Percentiles rank a stretch among this genome's conserved stretches.
Evolutionary conservation across 1,139 yeast genomes (phyloP).

Genomic region (Lodderomyces parapsilosis): DNA sequence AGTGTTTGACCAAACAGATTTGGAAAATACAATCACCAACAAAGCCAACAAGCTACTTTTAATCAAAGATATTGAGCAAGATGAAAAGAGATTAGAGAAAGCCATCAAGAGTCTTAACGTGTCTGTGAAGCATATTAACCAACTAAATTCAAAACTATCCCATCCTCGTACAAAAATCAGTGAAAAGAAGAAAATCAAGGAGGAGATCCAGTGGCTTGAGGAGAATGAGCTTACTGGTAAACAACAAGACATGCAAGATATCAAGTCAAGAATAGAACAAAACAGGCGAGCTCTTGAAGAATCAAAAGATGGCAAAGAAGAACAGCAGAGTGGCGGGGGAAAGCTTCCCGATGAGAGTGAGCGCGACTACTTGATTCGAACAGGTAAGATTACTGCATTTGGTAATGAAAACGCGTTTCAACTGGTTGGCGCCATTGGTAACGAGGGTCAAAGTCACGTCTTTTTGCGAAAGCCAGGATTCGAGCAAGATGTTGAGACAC

Average conservation of each 20-base stretch:
- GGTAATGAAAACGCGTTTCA: conserved; percentile 65
- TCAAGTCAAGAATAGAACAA: conserved; percentile 50
- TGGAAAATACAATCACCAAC: conserved; percentile 69
- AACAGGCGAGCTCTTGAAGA: conserved; percentile 17
- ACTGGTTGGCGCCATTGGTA: conserved; percentile 17
- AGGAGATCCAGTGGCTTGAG: conserved; percentile 55
- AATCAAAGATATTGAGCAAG: conserved; percentile 68
- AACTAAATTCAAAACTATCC: conserved; percentile 48
- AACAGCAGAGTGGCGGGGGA: conserved; percentile 20
- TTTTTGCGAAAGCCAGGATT: conserved; percentile 41
- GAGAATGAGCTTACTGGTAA: conserved; percentile 53
- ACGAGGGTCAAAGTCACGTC: conserved; percentile 27
- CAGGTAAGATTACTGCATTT: conserved; percentile 94
- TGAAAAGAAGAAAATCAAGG: conserved; percentile 52
- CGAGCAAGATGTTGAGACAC: conserved; percentile 12
- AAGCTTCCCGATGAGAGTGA: conserved; percentile 68
- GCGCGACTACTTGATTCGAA: conserved; percentile 76
- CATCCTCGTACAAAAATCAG: conserved; percentile 65
- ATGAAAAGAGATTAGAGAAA: conserved; percentile 69
- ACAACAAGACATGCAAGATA: conserved; percentile 64
- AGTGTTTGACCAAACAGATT: conserved; percentile 70
- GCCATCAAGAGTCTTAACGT: conserved; percentile 45
- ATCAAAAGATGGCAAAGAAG: conserved; percentile 1
- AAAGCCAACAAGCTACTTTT: conserved; percentile 65
- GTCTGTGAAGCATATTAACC: conserved; percentile 39